These are phyloP conservation scores for Isabelozyma heimii DNA, from an alignment of 805 yeast species.

Conservation along the genomic window DNA sequence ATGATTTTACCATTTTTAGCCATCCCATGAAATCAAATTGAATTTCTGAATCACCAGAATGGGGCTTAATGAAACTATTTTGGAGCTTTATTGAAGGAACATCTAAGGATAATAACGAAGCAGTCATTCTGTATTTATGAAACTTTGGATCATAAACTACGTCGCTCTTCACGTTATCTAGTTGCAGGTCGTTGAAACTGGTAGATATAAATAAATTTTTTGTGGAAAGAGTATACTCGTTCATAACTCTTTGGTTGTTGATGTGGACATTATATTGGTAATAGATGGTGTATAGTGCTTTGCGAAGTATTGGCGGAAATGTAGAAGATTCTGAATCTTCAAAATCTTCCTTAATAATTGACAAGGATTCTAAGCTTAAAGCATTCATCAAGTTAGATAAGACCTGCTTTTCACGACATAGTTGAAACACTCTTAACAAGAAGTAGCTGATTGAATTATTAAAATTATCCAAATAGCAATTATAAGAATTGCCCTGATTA, in stretches of 20 bases:
- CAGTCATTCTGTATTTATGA: neutral
- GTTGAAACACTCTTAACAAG: slow-evolving; percentile 20
- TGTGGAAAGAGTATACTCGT: neutral
- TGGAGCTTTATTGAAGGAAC: neutral
- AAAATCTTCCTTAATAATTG: slow-evolving; percentile 1
- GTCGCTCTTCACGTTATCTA: neutral
- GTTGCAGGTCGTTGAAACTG: neutral
- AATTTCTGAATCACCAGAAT: neutral
- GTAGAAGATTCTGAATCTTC: neutral
- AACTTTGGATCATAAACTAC: neutral
- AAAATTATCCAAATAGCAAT: slow-evolving; percentile 2
- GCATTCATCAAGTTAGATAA: slow-evolving; percentile 16
- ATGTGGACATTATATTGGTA: slow-evolving; percentile 11
- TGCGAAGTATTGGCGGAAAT: slow-evolving; percentile 13
- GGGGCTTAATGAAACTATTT: neutral
- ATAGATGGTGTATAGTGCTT: slow-evolving; percentile 21
- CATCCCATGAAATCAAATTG: slow-evolving; percentile 12
- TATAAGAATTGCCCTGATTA: neutral
- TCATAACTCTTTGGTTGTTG: slow-evolving; percentile 5
- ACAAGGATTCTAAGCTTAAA: slow-evolving; percentile 12
- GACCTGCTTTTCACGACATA: slow-evolving; percentile 19
- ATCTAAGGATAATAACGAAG: neutral
- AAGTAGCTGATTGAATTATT: slow-evolving; percentile 17
- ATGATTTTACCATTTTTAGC: slow-evolving; percentile 15
- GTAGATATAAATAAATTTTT: slow-evolving; percentile 7